Base-by-base conservation (phyloP, 148 eudicot genomes). In the Cornus florida region DNA sequence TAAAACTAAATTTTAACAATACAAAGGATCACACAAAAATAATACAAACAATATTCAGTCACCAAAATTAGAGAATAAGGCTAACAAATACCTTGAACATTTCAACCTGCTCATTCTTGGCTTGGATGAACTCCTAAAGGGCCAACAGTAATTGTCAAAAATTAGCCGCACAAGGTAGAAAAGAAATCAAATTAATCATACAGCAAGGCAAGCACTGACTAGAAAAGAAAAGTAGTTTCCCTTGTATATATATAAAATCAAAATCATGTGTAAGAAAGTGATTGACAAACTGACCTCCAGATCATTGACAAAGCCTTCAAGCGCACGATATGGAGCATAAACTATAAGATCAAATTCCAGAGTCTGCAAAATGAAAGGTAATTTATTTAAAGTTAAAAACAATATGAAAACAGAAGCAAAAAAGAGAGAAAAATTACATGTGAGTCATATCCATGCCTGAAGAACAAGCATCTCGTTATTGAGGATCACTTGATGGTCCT, bases 301-400 rank as follows among this genome's bases (percentile, higher is more conserved):
- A 82, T 92, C 98, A 86, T 75, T 83, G 76, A 91, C 82, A 83
- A 97, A 94, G 50, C 99, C 98, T 67, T 92, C 94, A 32, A 97
- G 87, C 57, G 99, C 87, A 72, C 94, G 95, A 77, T 97, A 97
- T 33, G 99, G 99, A 66, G 95, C 85, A 84, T 91, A 97, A 82
- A 94, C 95, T 69, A 97, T 97, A 48, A 97, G 97, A 88, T 97
- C 99, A 83, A 97, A 97, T 76, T 94, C 98, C 35, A 97, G 80
- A 82, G 94, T 92, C 99, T 97, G 95, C 90, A 87, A 83, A 73
- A 68, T 60, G 65, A 82, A 75, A 22, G 67, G 67, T 19, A 78
- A 48, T 17, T 70, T 67, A 82, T 69, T 41, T 77, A 6, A 43
- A 43, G 10, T 43, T 43, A 43, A 38, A 38, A 59, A 77, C n/a